Evolutionary conservation across 1,284 basidiomycete species (phyloP).

Genomic region (Cystobasidium pallidum): DNA sequence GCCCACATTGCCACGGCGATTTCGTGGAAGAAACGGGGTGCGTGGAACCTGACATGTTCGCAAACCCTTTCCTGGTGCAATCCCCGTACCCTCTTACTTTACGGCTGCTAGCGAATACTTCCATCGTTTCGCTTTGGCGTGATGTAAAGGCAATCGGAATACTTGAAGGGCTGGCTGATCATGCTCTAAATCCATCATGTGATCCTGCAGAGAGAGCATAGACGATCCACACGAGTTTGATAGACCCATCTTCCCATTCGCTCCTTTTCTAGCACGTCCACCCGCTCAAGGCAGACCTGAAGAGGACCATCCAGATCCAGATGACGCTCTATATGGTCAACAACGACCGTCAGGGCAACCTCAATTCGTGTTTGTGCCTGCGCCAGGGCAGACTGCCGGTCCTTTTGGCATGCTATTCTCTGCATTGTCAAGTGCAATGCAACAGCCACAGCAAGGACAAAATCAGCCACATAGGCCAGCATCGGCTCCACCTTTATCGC

Average conservation of each 20-base stretch:
- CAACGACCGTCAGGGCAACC: constrained; percentile 5
- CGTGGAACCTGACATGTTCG: not conserved
- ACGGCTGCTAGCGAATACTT: too few relatives aligned
- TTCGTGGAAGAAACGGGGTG: constrained; percentile 42
- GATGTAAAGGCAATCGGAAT: constrained; percentile 22
- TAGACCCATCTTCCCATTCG: constrained; percentile 7
- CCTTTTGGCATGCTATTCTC: constrained; percentile 25
- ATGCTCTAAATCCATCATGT: not conserved
- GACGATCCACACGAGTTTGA: constrained; percentile 43
- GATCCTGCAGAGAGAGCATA: constrained; percentile 18
- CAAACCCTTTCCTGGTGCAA: not conserved
- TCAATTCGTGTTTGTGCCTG: constrained; percentile 4
- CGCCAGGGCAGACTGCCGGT: constrained; percentile 8
- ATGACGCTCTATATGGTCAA: not conserved
- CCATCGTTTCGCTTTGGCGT: not conserved
- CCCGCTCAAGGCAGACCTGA: not conserved
- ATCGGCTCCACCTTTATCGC: constrained; percentile 8
- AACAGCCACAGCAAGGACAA: not conserved
- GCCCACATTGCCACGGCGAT: constrained; percentile 29
- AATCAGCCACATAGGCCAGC: constrained; percentile 13
- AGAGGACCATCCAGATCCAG: constrained; percentile 1
- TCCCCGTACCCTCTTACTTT: too few relatives aligned
- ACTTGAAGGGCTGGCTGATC: constrained; percentile 13
- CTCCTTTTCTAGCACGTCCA: constrained; percentile 11
- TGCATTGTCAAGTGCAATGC: constrained; percentile 1